Percentiles rank a stretch among this genome's conserved stretches.
Evolutionary conservation across 306 rosid genomes (phyloP).

Genomic region (Cicer yamashitae): DNA sequence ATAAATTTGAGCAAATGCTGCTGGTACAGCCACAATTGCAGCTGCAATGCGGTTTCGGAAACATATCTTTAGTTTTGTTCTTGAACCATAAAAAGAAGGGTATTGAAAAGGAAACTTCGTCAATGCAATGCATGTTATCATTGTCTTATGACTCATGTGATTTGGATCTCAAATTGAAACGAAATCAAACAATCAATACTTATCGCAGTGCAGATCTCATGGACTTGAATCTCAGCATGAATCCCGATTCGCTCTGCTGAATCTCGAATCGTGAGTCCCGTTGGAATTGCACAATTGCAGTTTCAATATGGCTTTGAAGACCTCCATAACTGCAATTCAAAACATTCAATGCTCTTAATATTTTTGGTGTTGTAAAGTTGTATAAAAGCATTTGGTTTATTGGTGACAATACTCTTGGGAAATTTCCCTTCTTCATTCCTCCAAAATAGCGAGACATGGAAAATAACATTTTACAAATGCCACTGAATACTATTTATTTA

Average conservation of each 20-base stretch:
- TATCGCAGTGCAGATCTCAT: not conserved
- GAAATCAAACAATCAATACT: not conserved
- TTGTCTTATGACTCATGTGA: not conserved
- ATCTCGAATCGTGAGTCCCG: not conserved
- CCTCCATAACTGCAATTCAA: not conserved
- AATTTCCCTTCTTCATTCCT: conserved; percentile 12
- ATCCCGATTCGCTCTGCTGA: not conserved
- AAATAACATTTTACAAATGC: conserved; percentile 2
- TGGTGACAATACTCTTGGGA: not conserved
- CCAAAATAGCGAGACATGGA: conserved; percentile 8
- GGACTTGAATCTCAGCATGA: not conserved
- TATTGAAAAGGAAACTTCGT: conserved; percentile 11
- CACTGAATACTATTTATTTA: conserved; percentile 4
- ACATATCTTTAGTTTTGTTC: not conserved
- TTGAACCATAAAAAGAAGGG: conserved; percentile 5
- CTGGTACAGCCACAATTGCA: not conserved
- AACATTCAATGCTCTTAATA: not conserved
- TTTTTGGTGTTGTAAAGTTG: not conserved
- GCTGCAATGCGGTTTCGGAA: not conserved
- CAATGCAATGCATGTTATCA: not conserved
- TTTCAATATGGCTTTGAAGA: no score
- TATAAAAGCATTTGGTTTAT: conserved; percentile 13
- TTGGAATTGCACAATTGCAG: not conserved
- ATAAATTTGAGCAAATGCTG: not conserved
- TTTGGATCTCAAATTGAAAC: not conserved